Percentiles rank a stretch among this genome's conserved stretches.
These are phyloP conservation scores for Schizonepeta tenuifolia DNA, from an alignment of 257 asterid genomes.

Conservation along the genomic window DNA sequence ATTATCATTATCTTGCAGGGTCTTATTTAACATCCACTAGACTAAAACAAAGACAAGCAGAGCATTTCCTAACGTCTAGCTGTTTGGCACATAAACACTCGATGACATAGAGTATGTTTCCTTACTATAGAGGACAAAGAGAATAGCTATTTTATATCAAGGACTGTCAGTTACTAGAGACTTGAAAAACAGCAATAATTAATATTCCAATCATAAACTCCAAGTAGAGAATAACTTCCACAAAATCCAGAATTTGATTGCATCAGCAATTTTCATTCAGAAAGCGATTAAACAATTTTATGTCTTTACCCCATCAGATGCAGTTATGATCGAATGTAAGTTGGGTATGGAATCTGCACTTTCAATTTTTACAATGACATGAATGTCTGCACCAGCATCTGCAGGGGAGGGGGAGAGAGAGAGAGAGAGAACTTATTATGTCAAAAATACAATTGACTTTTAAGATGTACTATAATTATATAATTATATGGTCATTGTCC, in stretches of 20 bases:
- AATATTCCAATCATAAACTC: not conserved
- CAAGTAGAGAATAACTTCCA: conserved; percentile 1
- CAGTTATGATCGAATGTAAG: conserved; percentile 84
- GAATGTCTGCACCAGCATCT: conserved; percentile 84
- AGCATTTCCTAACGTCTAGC: conserved; percentile 11
- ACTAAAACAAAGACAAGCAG: not conserved
- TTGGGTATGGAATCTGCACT: conserved; percentile 97
- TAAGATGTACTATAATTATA: not conserved
- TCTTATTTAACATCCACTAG: conserved; percentile 9
- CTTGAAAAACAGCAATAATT: not conserved
- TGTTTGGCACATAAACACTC: conserved; percentile 25
- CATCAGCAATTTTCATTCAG: not conserved
- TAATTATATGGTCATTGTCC: not conserved
- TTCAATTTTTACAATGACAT: conserved; percentile 93
- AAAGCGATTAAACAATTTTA: conserved; percentile 12
- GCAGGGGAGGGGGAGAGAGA: conserved; percentile 28
- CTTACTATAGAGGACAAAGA: not conserved
- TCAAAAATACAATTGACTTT: conserved; percentile 20
- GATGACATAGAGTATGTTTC: not conserved
- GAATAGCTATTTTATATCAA: too few relatives aligned
- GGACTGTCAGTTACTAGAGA: too few relatives aligned
- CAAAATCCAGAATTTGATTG: not conserved
- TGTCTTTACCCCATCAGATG: conserved; percentile 91
- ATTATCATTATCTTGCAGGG: conserved; percentile 21
- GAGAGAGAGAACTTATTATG: conserved; percentile 7